A percentile compares a stretch with the other conserved stretches of the same genome.
Conservation (phyloP, 108 stramenopile genomes). For the Skeletonema potamos region DNA sequence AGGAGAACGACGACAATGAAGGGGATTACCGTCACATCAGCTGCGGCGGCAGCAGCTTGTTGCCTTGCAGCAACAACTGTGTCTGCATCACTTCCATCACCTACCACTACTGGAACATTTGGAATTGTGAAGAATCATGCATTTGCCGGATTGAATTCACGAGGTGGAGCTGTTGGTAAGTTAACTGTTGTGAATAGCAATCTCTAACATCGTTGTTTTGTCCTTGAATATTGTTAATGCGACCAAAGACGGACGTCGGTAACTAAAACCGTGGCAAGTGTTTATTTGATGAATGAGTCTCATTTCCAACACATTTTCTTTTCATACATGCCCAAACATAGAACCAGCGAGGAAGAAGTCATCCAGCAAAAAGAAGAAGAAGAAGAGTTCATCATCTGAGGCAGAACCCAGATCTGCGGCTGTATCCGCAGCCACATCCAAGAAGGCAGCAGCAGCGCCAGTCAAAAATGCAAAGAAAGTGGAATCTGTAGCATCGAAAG, state of each 20-base stretch:
- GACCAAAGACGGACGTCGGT: too few relatives aligned
- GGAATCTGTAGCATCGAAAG: conserved; percentile 11
- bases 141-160: conserved; percentile 28
- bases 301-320: not conserved
- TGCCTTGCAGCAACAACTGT: conserved; percentile 3
- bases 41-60: conserved; percentile 20
- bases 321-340: not conserved
- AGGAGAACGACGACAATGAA: conserved; percentile 6
- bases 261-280: not conserved
- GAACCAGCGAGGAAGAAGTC: conserved; percentile 22
- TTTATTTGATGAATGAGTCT: not conserved
- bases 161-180: conserved; percentile 41
- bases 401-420: not conserved
- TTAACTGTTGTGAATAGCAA: not conserved
- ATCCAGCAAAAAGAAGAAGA: conserved; percentile 28
- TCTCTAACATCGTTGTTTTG: not conserved
- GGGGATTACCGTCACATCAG: conserved; percentile 12
- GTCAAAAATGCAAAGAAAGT: conserved; percentile 5
- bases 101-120: not conserved
- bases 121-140: conserved; percentile 16
- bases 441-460: conserved; percentile 1
- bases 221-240: too few relatives aligned
- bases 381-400: conserved; percentile 10
- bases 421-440: not conserved
- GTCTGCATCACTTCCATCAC: not conserved